These are phyloP conservation scores for Tylopilus plumbeoviolaceoides DNA, from an alignment of 768 basidiomycete genomes.

Conservation along the genomic window DNA sequence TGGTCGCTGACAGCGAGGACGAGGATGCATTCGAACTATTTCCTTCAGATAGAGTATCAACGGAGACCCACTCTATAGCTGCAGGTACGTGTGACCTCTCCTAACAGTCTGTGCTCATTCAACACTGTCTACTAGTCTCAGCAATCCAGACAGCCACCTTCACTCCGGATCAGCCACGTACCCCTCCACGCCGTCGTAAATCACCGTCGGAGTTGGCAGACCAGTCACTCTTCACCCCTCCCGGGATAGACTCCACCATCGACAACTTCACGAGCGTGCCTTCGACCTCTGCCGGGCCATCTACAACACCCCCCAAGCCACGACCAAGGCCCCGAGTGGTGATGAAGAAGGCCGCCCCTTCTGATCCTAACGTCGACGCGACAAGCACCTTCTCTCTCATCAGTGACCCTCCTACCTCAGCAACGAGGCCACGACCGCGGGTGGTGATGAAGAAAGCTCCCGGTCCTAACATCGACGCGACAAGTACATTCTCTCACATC, in stretches of 20 bases:
- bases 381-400: slow-evolving; percentile 20
- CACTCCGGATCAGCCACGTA: slow-evolving; percentile 10
- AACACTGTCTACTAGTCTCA: slow-evolving; percentile 6
- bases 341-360: slow-evolving; percentile 15
- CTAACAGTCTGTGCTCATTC: neutral
- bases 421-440: slow-evolving; percentile 29
- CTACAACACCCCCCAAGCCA: slow-evolving; percentile 5
- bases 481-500: neutral
- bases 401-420: slow-evolving; percentile 12
- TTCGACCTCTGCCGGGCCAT: slow-evolving; percentile 2
- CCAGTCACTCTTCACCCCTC: slow-evolving; percentile 30
- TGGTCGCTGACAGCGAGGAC: slow-evolving; percentile 50
- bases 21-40: slow-evolving; percentile 19
- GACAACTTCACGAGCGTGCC: slow-evolving; percentile 12
- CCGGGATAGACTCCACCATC: slow-evolving; percentile 9
- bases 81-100: neutral
- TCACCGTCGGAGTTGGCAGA: slow-evolving; percentile 3
- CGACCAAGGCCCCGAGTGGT: slow-evolving; percentile 33
- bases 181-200: slow-evolving; percentile 9
- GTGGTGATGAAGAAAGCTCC: slow-evolving; percentile 20
- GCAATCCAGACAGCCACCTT: slow-evolving; percentile 20
- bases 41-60: neutral
- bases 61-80: neutral
- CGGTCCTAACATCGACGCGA: neutral
- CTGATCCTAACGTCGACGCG: neutral